Conservation (phyloP, 2,329 filamentous ascomycete species). For the Claviceps digitariae region DNA sequence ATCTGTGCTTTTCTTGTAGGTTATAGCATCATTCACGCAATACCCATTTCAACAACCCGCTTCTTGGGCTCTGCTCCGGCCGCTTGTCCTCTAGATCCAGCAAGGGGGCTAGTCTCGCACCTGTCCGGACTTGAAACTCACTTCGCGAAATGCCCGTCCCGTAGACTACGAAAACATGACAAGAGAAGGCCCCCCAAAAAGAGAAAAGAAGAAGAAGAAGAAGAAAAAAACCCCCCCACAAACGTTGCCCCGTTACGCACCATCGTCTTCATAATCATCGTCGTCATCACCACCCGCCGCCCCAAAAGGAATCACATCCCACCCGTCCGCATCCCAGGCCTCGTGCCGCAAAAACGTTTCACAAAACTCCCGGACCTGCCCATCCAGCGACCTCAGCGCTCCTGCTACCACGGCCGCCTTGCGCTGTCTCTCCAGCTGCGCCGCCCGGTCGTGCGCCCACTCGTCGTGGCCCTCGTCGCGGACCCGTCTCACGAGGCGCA, state of each 20-base stretch:
- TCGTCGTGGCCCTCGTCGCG: neutral
- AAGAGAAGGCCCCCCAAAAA: neutral
- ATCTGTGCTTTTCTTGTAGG: too few species aligned
- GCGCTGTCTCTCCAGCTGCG: slow-evolving; percentile 3
- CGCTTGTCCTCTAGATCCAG: too few species aligned
- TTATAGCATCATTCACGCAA: too few species aligned
- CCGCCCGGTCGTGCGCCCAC: slow-evolving; percentile 11
- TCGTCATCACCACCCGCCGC: neutral
- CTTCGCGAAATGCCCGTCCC: too few species aligned
- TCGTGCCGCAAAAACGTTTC: neutral
- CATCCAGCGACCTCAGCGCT: slow-evolving; percentile 4
- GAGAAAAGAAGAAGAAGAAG: neutral
- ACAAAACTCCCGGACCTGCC: slow-evolving; percentile 5
- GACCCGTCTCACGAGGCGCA: neutral
- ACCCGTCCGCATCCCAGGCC: neutral
- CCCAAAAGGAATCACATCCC: neutral
- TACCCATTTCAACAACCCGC: too few species aligned
- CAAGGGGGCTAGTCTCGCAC: too few species aligned
- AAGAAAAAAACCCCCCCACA: neutral
- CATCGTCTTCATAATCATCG: neutral
- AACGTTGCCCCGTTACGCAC: neutral
- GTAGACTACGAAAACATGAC: too few species aligned
- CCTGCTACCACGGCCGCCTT: neutral
- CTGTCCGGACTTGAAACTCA: too few species aligned
- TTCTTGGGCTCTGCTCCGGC: too few species aligned